Evolutionary conservation across 805 yeast genomes (phyloP).

Genomic region (Cyberlindnera veronae): DNA sequence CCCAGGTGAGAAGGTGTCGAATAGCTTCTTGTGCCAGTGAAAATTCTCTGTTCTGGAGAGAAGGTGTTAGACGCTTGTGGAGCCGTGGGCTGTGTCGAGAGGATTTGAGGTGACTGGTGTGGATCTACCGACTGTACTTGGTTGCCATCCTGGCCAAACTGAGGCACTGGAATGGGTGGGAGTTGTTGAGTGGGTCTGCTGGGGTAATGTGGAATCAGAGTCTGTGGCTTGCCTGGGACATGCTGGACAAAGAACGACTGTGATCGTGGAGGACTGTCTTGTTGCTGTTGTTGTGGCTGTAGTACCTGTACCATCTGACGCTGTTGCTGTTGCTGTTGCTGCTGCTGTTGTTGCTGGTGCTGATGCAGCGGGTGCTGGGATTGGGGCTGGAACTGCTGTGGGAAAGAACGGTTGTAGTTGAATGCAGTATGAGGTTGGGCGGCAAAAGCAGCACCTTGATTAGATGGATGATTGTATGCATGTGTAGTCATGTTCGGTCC

Average conservation of each 20-base stretch:
- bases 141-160: background rate
- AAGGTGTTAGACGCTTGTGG: too few species aligned
- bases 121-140: too few species aligned
- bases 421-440: conserved; percentile 1
- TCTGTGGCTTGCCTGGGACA: background rate
- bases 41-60: background rate
- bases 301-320: background rate
- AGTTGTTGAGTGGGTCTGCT: background rate
- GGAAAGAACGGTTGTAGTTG: background rate
- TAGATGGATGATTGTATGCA: background rate
- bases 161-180: background rate
- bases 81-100: background rate
- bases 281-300: conserved; percentile 4
- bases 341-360: conserved; percentile 1
- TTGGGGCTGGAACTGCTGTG: background rate
- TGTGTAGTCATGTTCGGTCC: background rate
- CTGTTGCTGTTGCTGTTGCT: background rate
- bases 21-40: background rate
- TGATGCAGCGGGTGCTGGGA: background rate
- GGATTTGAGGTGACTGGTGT: background rate
- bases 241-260: background rate
- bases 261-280: background rate
- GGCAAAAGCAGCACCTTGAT: background rate
- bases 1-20: background rate
- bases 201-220: background rate